phyloP scores from a whole-genome alignment of 208 protist genomes.

The Phytomonas francai region DNA sequence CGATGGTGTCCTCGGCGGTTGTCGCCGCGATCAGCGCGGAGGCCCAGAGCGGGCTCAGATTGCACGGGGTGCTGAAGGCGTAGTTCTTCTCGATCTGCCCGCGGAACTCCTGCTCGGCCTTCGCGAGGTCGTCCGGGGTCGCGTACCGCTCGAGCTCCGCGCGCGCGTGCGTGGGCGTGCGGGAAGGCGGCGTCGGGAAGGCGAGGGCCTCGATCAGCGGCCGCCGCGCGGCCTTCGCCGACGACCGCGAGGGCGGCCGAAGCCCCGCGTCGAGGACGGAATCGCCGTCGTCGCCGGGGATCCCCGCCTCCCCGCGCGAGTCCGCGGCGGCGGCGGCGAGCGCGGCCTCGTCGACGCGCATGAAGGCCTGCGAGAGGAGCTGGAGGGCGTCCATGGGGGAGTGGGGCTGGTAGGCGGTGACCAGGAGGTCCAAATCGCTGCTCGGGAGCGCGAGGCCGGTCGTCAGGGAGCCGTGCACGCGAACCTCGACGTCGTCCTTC shows the following conservation, averaged over 20 bases:
- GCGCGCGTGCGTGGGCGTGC: conserved; percentile 7
- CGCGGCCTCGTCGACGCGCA: conserved; percentile 26
- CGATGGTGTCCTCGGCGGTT: background rate
- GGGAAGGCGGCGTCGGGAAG: background rate
- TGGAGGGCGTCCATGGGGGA: conserved; percentile 64
- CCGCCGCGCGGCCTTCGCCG: background rate
- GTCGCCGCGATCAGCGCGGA: conserved; percentile 5
- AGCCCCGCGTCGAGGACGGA: background rate
- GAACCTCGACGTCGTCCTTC: conserved; percentile 29
- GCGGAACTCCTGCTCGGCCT: conserved; percentile 65
- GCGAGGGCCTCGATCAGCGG: background rate
- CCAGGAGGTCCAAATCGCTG: conserved; percentile 80
- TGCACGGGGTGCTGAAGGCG: conserved; percentile 48
- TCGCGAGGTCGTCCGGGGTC: conserved; percentile 38
- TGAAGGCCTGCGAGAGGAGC: conserved; percentile 39
- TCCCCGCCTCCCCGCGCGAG: background rate
- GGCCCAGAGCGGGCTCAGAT: conserved; percentile 16
- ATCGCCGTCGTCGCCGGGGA: background rate
- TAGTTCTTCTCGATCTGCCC: conserved; percentile 78
- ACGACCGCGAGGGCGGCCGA: background rate
- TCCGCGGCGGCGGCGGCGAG: background rate
- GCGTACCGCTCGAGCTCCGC: conserved; percentile 48
- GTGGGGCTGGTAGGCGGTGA: conserved; percentile 60
- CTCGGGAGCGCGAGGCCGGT: conserved; percentile 66
- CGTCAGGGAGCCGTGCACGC: conserved; percentile 72